Base-by-base conservation (phyloP, 139 green algal species). In the Limnomonas spitsbergensis region DNA sequence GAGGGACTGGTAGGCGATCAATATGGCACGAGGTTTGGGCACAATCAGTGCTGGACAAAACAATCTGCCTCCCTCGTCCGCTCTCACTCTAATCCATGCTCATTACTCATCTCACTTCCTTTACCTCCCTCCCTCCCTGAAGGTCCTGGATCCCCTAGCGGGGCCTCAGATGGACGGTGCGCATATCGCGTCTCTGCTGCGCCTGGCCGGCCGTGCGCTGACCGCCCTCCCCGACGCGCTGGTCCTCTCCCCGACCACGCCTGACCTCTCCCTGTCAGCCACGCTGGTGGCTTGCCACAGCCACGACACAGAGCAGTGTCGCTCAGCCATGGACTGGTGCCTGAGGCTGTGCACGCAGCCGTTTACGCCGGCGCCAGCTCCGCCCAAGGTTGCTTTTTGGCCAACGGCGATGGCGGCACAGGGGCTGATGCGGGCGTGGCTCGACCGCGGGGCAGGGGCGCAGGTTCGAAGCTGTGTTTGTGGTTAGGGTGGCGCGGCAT, bases 271-370 rank as follows among this genome's bases (percentile, higher is more conserved):
- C 4, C 56, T 70, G 56, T 70, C 56, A 32, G 56, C 56, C 14
- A 70, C 56, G 27, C 56, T 70, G 14, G 56, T 70, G 14, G 9
- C 56, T 9, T 70, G 56, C 56, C 24, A 70, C 56, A 70, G 56
- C 56, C 56, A 37, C 24, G 29, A 70, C 24, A 70, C 7, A 4
- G 56, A 70, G 4, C 56, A 70, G 56, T 70, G 56, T 36, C 9
- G 56, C 7, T 7, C 56, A 32, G 56, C 29, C n/a, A 70, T 70
- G 56, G 56, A 70, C 56, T 70, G 56, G 56, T 70, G n/a, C 27
- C 56, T 37, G n/a, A 37, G 14, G 4, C 56, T 70, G 14, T 70
- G 56, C 56, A 70, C 56, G 4, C 29, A 35, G 29, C 56, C 56
- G 7, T 70, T 70, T 70, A 20, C 56, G 29, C 7, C 29, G 29